Conservation (phyloP, 352 stramenopile species). For the Pythium myriotylum region DNA sequence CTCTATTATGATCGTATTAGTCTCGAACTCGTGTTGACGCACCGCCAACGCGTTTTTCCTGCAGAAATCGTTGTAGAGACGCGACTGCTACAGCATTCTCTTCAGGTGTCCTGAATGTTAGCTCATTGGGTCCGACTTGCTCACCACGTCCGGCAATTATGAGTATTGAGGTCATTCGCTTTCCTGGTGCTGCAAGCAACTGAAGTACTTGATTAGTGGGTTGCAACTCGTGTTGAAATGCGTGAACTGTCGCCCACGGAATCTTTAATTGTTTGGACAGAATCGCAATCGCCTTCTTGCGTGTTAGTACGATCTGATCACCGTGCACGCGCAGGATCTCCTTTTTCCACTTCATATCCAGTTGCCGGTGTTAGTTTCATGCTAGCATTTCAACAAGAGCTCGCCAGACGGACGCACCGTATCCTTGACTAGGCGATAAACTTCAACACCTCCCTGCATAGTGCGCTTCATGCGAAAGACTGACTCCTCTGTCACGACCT, state of each 20-base stretch:
- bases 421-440: conserved; percentile 24
- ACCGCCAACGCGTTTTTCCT: conserved; percentile 26
- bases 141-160: conserved; percentile 36
- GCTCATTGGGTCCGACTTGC: conserved; percentile 34
- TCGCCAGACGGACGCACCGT: conserved; percentile 4
- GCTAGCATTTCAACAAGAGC: no score
- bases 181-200: conserved; percentile 26
- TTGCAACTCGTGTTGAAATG: conserved; percentile 40
- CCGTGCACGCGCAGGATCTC: conserved; percentile 36
- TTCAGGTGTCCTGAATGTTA: conserved; percentile 29
- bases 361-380: not conserved
- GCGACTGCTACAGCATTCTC: conserved; percentile 32
- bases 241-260: conserved; percentile 33
- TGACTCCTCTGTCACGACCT: conserved; percentile 21
- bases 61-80: conserved; percentile 29
- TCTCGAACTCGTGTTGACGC: no score
- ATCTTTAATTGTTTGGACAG: conserved; percentile 39
- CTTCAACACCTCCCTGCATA: conserved; percentile 17
- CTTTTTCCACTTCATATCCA: conserved; percentile 33
- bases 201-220: conserved; percentile 26
- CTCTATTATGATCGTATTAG: no score
- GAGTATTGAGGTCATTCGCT: conserved; percentile 42
- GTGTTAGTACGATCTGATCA: conserved; percentile 35
- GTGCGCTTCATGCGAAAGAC: conserved; percentile 15
- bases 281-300: conserved; percentile 36